Conservation (phyloP, 2,329 filamentous ascomycete genomes). For the Colletotrichum sp. region DNA sequence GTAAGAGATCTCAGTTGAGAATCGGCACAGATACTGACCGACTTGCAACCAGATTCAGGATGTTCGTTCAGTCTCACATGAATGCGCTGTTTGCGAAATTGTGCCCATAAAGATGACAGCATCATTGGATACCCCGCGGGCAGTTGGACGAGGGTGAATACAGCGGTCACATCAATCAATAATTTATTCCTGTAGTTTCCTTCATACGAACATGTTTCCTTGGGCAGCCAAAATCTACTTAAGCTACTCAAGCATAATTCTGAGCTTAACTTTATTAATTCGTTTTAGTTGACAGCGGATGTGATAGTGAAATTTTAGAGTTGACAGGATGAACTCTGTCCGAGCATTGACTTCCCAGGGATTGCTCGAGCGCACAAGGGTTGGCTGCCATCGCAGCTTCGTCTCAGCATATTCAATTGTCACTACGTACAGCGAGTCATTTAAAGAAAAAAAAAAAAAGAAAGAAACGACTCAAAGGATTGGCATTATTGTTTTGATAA, state of each 20-base stretch:
- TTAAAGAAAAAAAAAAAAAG: neutral
- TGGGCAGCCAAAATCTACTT: neutral
- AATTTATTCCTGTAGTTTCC: neutral
- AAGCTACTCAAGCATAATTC: neutral
- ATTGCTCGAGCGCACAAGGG: neutral
- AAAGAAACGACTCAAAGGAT: neutral
- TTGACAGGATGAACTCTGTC: neutral
- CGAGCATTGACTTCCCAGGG: neutral
- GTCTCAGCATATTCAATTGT: neutral
- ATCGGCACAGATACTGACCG: neutral
- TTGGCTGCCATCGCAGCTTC: neutral
- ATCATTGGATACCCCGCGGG: neutral
- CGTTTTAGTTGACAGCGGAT: neutral
- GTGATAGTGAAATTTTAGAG: neutral
- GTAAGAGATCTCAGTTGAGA: neutral
- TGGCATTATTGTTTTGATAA: neutral
- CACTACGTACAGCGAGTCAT: neutral
- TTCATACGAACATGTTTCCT: neutral
- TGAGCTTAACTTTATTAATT: neutral
- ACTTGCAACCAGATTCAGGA: neutral
- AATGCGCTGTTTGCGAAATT: neutral
- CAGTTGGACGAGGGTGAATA: neutral
- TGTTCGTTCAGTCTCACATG: neutral
- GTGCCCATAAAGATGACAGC: neutral
- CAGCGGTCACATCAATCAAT: neutral